Evolutionary conservation across 352 stramenopile species (phyloP).

Genomic region (Phytophthora agathidicida): DNA sequence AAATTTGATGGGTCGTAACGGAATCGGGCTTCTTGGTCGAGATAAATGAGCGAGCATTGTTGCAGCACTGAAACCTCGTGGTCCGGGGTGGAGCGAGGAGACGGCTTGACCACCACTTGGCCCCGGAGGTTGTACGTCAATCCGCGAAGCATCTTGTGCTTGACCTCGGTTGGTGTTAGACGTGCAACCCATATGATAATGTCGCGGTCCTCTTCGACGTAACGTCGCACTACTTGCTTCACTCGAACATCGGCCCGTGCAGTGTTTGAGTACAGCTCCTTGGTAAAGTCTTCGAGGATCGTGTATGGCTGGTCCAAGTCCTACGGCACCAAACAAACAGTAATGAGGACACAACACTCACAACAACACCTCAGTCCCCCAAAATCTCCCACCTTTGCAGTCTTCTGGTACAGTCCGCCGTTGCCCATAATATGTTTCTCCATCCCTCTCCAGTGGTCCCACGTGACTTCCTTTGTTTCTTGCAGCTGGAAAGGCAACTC

Average conservation of each 20-base stretch:
- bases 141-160: constrained; percentile 1
- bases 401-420: background rate
- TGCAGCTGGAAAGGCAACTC: background rate
- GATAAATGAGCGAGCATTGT: constrained; percentile 21
- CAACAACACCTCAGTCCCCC: too few relatives aligned
- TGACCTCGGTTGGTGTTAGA: background rate
- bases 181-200: constrained; percentile 2
- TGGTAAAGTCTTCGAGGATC: too few relatives aligned
- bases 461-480: background rate
- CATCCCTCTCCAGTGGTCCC: constrained; percentile 2
- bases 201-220: background rate
- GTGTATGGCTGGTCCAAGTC: background rate
- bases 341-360: too few relatives aligned
- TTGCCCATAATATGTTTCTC: constrained; percentile 2
- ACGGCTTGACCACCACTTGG: constrained; percentile 3
- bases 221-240: background rate
- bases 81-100: background rate
- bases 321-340: background rate
- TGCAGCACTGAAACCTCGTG: constrained; percentile 9
- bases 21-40: constrained; percentile 12
- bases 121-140: background rate
- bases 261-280: background rate
- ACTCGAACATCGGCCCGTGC: background rate
- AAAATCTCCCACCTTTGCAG: background rate
- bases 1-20: constrained; percentile 16